Evolutionary conservation across 163 green algal genomes (phyloP), one percentile per base, ranked within the genome.

Genomic region (Prototheca wickerhamii): DNA sequence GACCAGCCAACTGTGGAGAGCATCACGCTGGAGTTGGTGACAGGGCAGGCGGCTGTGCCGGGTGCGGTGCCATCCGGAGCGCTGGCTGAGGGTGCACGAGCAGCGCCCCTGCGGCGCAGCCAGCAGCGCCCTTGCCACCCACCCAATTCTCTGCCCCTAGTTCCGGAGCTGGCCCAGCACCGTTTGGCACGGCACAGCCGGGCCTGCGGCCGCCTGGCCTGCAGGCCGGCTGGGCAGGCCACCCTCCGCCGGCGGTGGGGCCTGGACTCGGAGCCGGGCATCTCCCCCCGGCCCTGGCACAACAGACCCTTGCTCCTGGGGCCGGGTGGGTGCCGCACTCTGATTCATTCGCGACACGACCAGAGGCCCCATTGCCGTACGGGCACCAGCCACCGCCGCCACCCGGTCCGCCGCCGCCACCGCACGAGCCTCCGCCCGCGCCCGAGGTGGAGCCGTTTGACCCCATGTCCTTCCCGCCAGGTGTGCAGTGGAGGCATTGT

Each of bases 391-490:
- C 32, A 18, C 60, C 29, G 2, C 31, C 34, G 33, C 32, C 1
- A 46, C n/a, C 29, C 29, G 52, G 23, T 23, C 25, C 29, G 52
- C 3, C 52, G 10, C 52, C 52, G 12, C n/a, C 20, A 21, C 25
- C 52, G 29, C 28, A 25, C 7, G 52, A 40, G n/a, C 52, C 52
- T 37, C 33, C 55, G 32, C 55, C n/a, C 23, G 1, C 31, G 46
- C 46, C 42, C 6, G 30, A 67, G 30, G 50, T 25, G 23, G 49
- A 62, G 31, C 28, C 50, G 7, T 73, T 78, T 21, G 71, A 84
- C 42, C 64, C 76, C 23, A 68, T 80, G 43, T 71, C 62, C 17
- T 82, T 86, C 58, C 76, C 79, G 4, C 74, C 79, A 31, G 76
- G 76, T 67, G n/a, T 0, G 54, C 34, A 26, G 21, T 53, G 37